Conservation (phyloP, 768 basidiomycete genomes). For the Hydnum rufescens region DNA sequence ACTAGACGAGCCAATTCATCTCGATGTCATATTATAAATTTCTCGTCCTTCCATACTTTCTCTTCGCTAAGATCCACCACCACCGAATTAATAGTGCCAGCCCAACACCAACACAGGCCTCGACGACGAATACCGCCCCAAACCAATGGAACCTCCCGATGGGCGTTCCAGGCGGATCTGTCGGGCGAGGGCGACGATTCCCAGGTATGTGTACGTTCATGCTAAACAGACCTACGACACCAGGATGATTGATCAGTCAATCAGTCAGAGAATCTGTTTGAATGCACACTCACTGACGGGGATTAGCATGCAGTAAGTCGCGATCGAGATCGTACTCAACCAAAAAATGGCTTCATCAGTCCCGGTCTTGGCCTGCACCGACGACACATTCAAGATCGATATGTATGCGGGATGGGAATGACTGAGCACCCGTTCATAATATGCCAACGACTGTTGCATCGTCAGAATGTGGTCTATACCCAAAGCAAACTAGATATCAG, state of each 20-base stretch:
- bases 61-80: not conserved
- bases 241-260: not conserved
- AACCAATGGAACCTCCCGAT: not conserved
- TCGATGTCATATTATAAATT: too few relatives aligned
- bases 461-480: conserved; percentile 73
- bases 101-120: not conserved
- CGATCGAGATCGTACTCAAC: conserved; percentile 47
- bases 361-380: conserved; percentile 36
- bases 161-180: conserved; percentile 1
- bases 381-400: conserved; percentile 46
- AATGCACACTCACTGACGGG: conserved; percentile 16
- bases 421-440: conserved; percentile 76
- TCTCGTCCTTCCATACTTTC: not conserved
- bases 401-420: conserved; percentile 78
- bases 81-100: not conserved
- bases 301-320: conserved; percentile 43
- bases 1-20: too few relatives aligned
- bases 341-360: conserved; percentile 47
- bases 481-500: not conserved
- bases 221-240: conserved; percentile 37
- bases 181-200: conserved; percentile 23
- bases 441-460: conserved; percentile 60
- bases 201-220: conserved; percentile 44
- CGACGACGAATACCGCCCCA: not conserved
- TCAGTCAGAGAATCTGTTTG: not conserved